Evolutionary conservation across 192 early-diverging fungal genomes (phyloP), one percentile per base, ranked within the genome.

Genomic region (Backusella westeae): DNA sequence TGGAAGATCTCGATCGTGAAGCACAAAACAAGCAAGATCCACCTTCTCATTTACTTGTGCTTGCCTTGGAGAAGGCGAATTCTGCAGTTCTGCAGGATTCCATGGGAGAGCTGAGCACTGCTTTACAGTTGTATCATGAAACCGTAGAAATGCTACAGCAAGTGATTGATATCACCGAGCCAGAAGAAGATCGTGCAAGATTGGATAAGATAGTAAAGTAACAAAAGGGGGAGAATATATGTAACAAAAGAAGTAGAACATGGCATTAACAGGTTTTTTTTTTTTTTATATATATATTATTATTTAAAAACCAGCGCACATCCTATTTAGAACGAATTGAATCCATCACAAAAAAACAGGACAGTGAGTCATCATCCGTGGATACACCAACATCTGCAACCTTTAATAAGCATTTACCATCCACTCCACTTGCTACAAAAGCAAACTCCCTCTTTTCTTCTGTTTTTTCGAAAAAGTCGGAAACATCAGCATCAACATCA

Each of bases 171-270:
- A 9, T 63, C 12, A 63, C 56, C 56, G 56, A 63, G n/a, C 56
- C 56, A 63, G 56, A 63, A 15, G 56, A 63, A 63, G 56, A 63
- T 63, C 56, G 56, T 29, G 8, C 3, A 63, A 63, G 56, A 63
- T 63, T 63, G 56, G 56, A 26, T 26, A 63, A 63, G 23, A 63
- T 63, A 63, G 56, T 63, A 63, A 63, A 63, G 56, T 63, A 63
- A 63, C 56, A 63, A 21, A 21, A 29, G 26, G 56, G 56, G 56
- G 8, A 32, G 32, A 32, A 56, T 56, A 39, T 39, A 10, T 23
- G 52, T 8, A 56, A 3, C 8, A 56, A 56, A 14, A 52, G 19
- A 52, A 56, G 9, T 23, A 56, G 2, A 29, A 63, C 10, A 29
- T 4, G 26, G 56, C 56, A 63, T 63, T 63, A 63, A 63, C 56